Base-by-base conservation (phyloP, 176 grass and related monocot species). In the Oryza longistaminata region DNA sequence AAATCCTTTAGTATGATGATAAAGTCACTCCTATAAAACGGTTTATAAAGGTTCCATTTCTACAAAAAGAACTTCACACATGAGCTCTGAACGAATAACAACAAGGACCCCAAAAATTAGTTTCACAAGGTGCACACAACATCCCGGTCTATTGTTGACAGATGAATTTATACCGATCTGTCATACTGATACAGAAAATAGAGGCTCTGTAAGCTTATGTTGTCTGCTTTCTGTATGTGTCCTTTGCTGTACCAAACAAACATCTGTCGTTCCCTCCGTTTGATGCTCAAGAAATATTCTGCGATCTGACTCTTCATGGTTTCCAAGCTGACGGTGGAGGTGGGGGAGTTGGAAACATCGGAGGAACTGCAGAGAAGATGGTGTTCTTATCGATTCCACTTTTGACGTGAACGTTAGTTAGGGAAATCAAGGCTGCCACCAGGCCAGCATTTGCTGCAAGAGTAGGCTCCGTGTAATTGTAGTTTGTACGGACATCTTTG, bases 401-500 rank as follows among this genome's bases (percentile, higher is more conserved):
- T 48, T 62, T 72, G 11, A 87, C 76, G 25, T 89, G 64, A 22
- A 87, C 72, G 25, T 89, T 68, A 22, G 94, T 76, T 58, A 97
- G 73, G 88, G 92, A 97, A 86, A 97, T 82, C 76, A 97, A 85
- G 55, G 92, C 92, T 76, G 92, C 92, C 74, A 97, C 90, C 79
- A 97, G 74, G 46, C 94, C 94, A 83, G 94, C 94, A 89, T 97
- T 97, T 60, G 92, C 94, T 72, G 92, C 94, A 83, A 97, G 81
- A 65, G 92, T 97, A 31, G 92, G 94, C 45, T 97, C 92, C 43
- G 92, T 89, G 89, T 97, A 92, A 64, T 97, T 94, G 70, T 97
- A 94, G 60, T 97, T 97, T 2, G 94, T 97, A 26, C 92, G 90
- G 39, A 97, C 82, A 90, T 97, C 92, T 71, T 94, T 92, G 88